phyloP scores from a whole-genome alignment of 1,284 basidiomycete species.

The Wallemia ichthyophaga region DNA sequence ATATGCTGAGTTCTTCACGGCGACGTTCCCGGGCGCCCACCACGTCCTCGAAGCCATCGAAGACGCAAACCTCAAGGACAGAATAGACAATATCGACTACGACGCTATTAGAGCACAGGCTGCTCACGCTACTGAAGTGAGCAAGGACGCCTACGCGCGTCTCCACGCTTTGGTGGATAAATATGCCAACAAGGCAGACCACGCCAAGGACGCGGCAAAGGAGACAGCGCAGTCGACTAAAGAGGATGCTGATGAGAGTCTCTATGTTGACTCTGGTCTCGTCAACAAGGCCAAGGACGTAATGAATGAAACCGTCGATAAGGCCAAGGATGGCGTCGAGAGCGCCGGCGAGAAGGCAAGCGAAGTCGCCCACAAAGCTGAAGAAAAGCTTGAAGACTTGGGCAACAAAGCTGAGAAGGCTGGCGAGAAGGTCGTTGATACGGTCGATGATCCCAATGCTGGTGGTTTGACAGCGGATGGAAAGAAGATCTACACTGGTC shows the following conservation, averaged over 20 bases:
- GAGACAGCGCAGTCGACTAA: constrained; percentile 9
- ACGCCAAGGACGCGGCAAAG: constrained; percentile 16
- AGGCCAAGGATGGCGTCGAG: constrained; percentile 12
- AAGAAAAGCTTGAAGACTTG: constrained; percentile 6
- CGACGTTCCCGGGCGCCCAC: constrained; percentile 41
- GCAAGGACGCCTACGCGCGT: constrained; percentile 23
- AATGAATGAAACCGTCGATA: constrained; percentile 4
- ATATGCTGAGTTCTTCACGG: constrained; percentile 52
- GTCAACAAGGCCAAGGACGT: constrained; percentile 10
- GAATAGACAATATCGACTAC: constrained; percentile 22
- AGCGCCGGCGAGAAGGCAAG: constrained; percentile 8
- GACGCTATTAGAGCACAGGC: constrained; percentile 10
- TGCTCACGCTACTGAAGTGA: constrained; percentile 17
- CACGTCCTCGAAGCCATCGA: constrained; percentile 50
- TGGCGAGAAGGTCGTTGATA: constrained; percentile 10
- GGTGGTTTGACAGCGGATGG: constrained; percentile 12
- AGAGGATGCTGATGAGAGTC: constrained; percentile 7
- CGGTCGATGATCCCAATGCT: constrained; percentile 12
- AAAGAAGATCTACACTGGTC: constrained; percentile 28
- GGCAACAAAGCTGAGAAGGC: constrained; percentile 9
- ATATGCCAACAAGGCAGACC: constrained; percentile 18
- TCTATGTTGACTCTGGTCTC: constrained; percentile 2
- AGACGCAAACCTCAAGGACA: constrained; percentile 34
- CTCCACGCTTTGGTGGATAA: constrained; percentile 19
- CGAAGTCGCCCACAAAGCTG: constrained; percentile 5